Evolutionary conservation across 2,329 filamentous ascomycete genomes (phyloP).

Genomic region (Hypoxylon rubiginosum): DNA sequence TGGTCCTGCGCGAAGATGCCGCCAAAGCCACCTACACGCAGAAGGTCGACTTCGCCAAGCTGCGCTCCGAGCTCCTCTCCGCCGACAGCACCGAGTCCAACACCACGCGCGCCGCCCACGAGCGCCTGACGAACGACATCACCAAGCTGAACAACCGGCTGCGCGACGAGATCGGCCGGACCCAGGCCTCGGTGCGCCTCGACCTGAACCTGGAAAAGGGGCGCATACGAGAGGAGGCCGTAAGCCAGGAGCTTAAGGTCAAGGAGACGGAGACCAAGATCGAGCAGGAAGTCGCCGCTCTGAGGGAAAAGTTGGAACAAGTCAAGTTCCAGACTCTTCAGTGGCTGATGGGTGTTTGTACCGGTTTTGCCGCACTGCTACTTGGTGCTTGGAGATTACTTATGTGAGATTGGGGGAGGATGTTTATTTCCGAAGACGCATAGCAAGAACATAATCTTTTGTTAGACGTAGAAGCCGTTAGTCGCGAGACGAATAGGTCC

Average conservation of each 20-base stretch:
- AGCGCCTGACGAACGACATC: constrained; percentile 92
- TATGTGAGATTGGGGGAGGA: constrained; percentile 61
- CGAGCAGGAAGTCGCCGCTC: constrained; percentile 92
- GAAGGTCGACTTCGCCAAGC: constrained; percentile 98
- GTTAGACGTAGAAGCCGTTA: background rate
- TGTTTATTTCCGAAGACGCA: background rate
- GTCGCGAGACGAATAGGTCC: background rate
- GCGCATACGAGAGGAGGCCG: constrained; percentile 94
- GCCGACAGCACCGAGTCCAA: constrained; percentile 92
- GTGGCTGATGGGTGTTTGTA: constrained; percentile 92
- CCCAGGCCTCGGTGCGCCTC: constrained; percentile 90
- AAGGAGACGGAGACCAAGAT: constrained; percentile 99
- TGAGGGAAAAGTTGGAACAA: constrained; percentile 92
- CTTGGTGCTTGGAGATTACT: constrained; percentile 78
- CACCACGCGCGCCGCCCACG: constrained; percentile 89
- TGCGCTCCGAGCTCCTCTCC: constrained; percentile 92
- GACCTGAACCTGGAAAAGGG: constrained; percentile 98
- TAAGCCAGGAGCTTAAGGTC: constrained; percentile 96
- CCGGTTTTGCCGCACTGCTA: constrained; percentile 75
- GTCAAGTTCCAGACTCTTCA: constrained; percentile 99
- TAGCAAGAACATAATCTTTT: background rate
- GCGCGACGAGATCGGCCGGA: constrained; percentile 93
- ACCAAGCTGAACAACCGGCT: constrained; percentile 91
- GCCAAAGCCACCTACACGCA: constrained; percentile 84
- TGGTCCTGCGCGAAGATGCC: constrained; percentile 96